Conservation (phyloP, 1,139 yeast species). For the Candida sanyaensis region DNA sequence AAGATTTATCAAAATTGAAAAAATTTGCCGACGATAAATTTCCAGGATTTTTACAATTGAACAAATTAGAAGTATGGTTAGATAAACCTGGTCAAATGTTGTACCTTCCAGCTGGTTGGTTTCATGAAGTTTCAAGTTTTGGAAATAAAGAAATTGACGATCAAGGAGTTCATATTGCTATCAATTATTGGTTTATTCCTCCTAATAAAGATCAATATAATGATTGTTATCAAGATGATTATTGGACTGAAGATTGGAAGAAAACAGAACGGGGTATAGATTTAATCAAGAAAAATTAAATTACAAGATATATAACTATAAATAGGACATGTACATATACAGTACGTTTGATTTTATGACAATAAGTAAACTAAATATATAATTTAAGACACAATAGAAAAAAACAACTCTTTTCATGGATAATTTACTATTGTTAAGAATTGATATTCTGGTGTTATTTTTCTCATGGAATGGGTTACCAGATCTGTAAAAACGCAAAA, state of each 20-base stretch:
- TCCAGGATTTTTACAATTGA: constrained; percentile 49
- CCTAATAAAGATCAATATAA: constrained; percentile 40
- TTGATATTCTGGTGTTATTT: no score
- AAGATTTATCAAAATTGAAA: constrained; percentile 25
- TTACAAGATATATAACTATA: constrained; percentile 1
- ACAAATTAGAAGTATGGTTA: constrained; percentile 47
- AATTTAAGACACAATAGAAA: no score
- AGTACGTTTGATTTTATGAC: not conserved
- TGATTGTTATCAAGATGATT: constrained; percentile 45
- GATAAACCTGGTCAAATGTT: constrained; percentile 64
- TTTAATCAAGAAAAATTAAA: constrained; percentile 2
- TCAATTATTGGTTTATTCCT: constrained; percentile 76
- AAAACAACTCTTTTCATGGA: no score
- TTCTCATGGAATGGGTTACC: no score
- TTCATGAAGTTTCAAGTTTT: constrained; percentile 77
- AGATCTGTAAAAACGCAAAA: no score
- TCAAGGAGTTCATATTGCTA: constrained; percentile 53
- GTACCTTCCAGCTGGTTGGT: constrained; percentile 78
- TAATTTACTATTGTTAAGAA: not conserved
- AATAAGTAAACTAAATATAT: not conserved
- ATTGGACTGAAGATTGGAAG: constrained; percentile 54
- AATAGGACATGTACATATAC: not conserved
- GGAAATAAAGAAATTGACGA: constrained; percentile 29
- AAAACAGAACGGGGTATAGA: constrained; percentile 16
- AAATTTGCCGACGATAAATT: constrained; percentile 32